A percentile compares a stretch with the other conserved stretches of the same genome.
Conservation (phyloP, 768 basidiomycete species). For the Collybia sp. region DNA sequence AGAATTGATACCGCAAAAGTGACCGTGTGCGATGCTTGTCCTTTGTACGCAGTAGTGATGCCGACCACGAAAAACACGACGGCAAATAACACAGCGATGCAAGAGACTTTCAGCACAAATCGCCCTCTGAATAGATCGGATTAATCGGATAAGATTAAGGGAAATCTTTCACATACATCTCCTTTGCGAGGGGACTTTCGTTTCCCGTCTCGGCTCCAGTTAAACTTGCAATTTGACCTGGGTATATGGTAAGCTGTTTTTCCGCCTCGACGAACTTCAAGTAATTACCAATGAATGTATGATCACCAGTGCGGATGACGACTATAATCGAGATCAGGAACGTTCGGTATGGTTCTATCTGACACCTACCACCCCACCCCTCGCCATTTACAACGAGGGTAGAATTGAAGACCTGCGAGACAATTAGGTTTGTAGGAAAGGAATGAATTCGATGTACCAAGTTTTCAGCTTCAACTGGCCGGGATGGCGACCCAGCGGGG, state of each 20-base stretch:
- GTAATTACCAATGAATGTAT: conserved; percentile 53
- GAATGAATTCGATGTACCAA: conserved; percentile 30
- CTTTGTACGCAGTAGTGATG: conserved; percentile 62
- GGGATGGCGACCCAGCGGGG: conserved; percentile 37
- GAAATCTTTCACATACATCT: conserved; percentile 44
- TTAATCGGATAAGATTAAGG: conserved; percentile 2
- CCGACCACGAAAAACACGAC: conserved; percentile 64
- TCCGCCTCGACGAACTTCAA: neutral
- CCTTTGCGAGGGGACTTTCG: conserved; percentile 59
- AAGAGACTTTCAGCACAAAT: conserved; percentile 60
- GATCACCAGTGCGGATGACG: conserved; percentile 63
- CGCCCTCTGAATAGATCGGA: conserved; percentile 26
- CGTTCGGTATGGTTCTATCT: neutral
- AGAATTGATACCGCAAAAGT: conserved; percentile 59
- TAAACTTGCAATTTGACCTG: conserved; percentile 64
- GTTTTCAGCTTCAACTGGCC: conserved; percentile 64
- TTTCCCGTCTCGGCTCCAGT: conserved; percentile 63
- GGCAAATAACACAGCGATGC: conserved; percentile 57
- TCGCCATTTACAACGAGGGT: conserved; percentile 70
- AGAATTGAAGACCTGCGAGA: conserved; percentile 58
- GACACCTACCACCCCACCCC: conserved; percentile 55
- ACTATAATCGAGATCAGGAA: conserved; percentile 26
- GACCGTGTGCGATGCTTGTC: conserved; percentile 53
- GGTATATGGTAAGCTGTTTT: conserved; percentile 2
- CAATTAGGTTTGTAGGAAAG: neutral